Evolutionary conservation across 495 filamentous ascomycete species (phyloP), one percentile per base, ranked within the genome.

Genomic region (Penicillium samsonianum): DNA sequence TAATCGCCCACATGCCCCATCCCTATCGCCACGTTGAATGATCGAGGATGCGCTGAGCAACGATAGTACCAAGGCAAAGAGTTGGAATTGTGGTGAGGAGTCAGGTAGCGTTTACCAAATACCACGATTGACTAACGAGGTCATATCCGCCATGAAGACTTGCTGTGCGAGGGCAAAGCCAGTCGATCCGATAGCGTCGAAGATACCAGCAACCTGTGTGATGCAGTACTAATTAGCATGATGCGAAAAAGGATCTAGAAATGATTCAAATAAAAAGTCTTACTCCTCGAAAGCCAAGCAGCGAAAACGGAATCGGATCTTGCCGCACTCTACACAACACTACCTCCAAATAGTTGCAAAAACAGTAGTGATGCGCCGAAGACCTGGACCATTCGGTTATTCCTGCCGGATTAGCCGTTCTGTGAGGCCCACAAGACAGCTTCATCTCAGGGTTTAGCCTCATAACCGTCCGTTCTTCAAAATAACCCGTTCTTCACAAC

Each of bases 141-240:
- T 68, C n/a, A 64, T 64, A 31, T 68, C 65, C n/a, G 65, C 65
- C 7, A 68, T 56, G 45, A 68, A 68, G 2, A 68, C 58, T 48
- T 68, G 65, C 31, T 68, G 63, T 4, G 65, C 65, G 9, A 68
- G 58, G 11, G 58, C 59, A 49, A 63, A 68, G 31, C 65, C 65
- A 14, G 65, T 68, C 1, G 65, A 68, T 19, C 65, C 65, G 38
- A 68, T 64, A 12, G 65, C 65, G 12, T 65, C 65, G 22, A 68
- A 65, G 11, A 68, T 62, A 17, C 65, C 65, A 0, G 58, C 63
- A 35, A 50, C 65, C 63, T 68, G 37, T 37, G 5, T n/a, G 19
- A 41, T n/a, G 7, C 7, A 35, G 3, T 4, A 35, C 37, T 5
- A n/a, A 25, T 41, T 14, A 52, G 9, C 8, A 28, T 7, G n/a